Percentiles rank a stretch among this genome's conserved stretches.
Evolutionary conservation across 495 filamentous ascomycete species (phyloP).

Genomic region (Podospora australis): DNA sequence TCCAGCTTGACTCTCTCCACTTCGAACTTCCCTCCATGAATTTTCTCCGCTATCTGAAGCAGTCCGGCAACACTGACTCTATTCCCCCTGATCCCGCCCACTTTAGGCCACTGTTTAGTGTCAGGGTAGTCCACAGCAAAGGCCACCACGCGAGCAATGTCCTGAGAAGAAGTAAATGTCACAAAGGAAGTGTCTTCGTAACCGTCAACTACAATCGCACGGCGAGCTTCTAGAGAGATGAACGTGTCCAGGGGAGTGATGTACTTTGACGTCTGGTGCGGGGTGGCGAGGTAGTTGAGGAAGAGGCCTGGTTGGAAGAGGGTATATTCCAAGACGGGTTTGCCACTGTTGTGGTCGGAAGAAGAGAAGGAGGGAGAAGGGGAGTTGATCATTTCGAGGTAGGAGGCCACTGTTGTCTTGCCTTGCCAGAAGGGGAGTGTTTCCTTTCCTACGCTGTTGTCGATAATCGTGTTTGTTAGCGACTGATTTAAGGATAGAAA

Average conservation of each 20-base stretch:
- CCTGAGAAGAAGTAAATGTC: conserved; percentile 41
- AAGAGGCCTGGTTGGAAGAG: conserved; percentile 52
- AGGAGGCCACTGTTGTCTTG: conserved; percentile 9
- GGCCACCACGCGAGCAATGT: conserved; percentile 33
- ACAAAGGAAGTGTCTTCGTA: conserved; percentile 34
- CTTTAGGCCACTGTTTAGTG: conserved; percentile 8
- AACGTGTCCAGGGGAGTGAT: conserved; percentile 31
- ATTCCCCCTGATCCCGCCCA: conserved; percentile 9
- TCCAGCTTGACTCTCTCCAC: too few species aligned
- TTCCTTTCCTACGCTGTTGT: conserved; percentile 3
- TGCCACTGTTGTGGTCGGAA: neutral
- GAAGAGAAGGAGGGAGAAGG: neutral
- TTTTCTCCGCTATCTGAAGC: too few species aligned
- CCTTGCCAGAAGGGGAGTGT: conserved; percentile 40
- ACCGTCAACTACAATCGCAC: conserved; percentile 41
- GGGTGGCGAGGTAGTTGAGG: conserved; percentile 44
- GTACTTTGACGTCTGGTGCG: conserved; percentile 41
- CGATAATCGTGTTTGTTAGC: neutral
- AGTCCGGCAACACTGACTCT: too few species aligned
- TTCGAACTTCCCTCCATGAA: too few species aligned
- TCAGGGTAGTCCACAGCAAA: conserved; percentile 8
- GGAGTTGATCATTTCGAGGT: too few species aligned
- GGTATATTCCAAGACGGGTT: conserved; percentile 50
- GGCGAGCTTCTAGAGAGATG: conserved; percentile 42
- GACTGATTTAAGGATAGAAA: too few species aligned